A percentile compares a stretch with the other conserved stretches of the same genome.
phyloP scores from a whole-genome alignment of 2,329 filamentous ascomycete species.

The Pseudophaeomoniella oleicola region DNA sequence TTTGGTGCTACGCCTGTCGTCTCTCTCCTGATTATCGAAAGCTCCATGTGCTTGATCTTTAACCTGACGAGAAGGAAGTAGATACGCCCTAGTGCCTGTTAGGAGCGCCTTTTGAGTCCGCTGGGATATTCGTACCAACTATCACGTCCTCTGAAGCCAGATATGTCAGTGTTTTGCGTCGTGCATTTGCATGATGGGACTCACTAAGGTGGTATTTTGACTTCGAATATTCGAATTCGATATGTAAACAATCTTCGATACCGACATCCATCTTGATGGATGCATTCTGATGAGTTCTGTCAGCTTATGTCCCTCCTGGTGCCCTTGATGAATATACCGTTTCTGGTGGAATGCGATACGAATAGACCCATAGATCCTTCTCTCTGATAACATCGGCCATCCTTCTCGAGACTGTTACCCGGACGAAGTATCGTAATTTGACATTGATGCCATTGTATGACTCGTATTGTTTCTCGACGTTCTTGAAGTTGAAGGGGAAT shows the following conservation, averaged over 20 bases:
- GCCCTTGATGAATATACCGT: constrained; percentile 31
- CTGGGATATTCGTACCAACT: constrained; percentile 47
- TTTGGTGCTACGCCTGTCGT: constrained; percentile 94
- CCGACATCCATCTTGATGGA: constrained; percentile 99
- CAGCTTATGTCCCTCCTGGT: not conserved
- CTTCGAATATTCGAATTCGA: constrained; percentile 99
- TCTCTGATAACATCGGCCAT: constrained; percentile 98
- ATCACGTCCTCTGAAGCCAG: constrained; percentile 78
- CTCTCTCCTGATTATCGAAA: constrained; percentile 92
- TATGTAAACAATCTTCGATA: constrained; percentile 97
- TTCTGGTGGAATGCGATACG: constrained; percentile 93
- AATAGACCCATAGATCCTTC: constrained; percentile 99
- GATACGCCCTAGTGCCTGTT: constrained; percentile 45
- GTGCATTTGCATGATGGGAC: not conserved
- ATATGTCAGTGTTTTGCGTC: not conserved
- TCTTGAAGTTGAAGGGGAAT: constrained; percentile 99
- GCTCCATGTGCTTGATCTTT: constrained; percentile 99
- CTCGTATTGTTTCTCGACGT: constrained; percentile 99
- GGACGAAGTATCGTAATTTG: constrained; percentile 94
- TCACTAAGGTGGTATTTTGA: constrained; percentile 84
- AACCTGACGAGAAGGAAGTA: constrained; percentile 93
- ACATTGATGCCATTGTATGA: constrained; percentile 99
- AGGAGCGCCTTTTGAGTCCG: not conserved
- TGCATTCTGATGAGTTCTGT: constrained; percentile 55
- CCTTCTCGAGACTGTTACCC: constrained; percentile 86